Evolutionary conservation across 176 grass and related monocot species (phyloP), one percentile per base, ranked within the genome.

Genomic region (Typha latifolia): DNA sequence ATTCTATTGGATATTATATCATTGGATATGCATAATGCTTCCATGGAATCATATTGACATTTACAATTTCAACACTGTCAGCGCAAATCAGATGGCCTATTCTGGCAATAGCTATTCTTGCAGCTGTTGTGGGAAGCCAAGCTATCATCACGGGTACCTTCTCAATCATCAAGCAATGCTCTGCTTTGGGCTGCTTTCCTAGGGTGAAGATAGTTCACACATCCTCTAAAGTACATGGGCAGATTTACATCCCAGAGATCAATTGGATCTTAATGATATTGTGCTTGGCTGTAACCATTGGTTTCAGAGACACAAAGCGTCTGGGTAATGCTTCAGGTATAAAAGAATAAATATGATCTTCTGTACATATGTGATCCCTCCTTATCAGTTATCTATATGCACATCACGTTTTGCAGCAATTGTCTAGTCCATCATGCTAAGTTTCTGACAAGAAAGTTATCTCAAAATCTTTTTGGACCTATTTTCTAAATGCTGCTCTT

Each of bases 191-290:
- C n/a, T 99, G 94, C 73, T 99, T 99, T 90, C 94, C 94, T 29
- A 79, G 83, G 24, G 94, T 99, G 66, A 99, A 99, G 74, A 99
- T 99, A 50, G 31, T 99, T 43, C 94, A 99, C 51, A 99, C 94
- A 31, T 99, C 94, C 3, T 66, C 78, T 21, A 90, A 90, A 80
- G 73, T 99, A 43, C 94, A 99, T 0, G 94, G 94, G 10, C 94
- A 99, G 76, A 99, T 99, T 47, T 99, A 99, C 66, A 99, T 93
- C 27, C 94, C 94, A 0, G 94, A 99, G 79, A 99, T 99, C 73
- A 99, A 99, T 50, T 99, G 94, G 94, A 93, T 77, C 61, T 59
- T 99, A 66, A 93, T 99, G 89, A 71, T 93, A 70, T 62, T 99
- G 27, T 99, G 94, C 53, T 82, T 93, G 47, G 94, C 89, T 26